Percentiles rank a stretch among this genome's conserved stretches.
Conservation (phyloP, 768 basidiomycete species). For the Boletus tomentosulus region DNA sequence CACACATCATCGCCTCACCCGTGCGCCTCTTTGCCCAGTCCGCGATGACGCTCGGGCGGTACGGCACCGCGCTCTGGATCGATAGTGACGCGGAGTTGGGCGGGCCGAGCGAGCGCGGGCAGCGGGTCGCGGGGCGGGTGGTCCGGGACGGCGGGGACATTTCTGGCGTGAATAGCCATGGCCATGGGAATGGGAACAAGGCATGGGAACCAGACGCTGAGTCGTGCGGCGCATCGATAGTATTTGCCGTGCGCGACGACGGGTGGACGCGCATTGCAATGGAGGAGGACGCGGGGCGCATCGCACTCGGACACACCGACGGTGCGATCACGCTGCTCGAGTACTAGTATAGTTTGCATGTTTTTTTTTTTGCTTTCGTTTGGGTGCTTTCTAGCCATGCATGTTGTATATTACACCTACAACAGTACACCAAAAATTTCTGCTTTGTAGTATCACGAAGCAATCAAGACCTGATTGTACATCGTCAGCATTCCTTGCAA, state of each 20-base stretch:
- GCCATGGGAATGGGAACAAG: not conserved
- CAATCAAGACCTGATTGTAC: slow-evolving; percentile 48
- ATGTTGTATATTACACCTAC: not conserved
- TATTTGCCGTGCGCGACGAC: slow-evolving; percentile 43
- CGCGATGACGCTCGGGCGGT: slow-evolving; percentile 49
- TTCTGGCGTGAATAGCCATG: too few species aligned
- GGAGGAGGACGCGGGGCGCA: slow-evolving; percentile 35
- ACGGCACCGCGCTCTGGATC: slow-evolving; percentile 64
- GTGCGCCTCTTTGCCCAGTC: slow-evolving; percentile 53
- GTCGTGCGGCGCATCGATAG: slow-evolving; percentile 23
- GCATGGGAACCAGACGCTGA: not conserved
- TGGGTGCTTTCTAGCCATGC: not conserved
- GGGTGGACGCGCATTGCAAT: slow-evolving; percentile 46
- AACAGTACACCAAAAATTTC: not conserved
- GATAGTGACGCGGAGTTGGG: slow-evolving; percentile 56
- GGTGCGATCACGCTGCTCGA: slow-evolving; percentile 51
- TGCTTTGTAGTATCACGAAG: slow-evolving; percentile 24
- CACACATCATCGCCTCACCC: slow-evolving; percentile 48
- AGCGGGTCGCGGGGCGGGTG: slow-evolving; percentile 52
- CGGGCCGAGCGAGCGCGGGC: slow-evolving; percentile 43
- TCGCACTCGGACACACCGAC: slow-evolving; percentile 34
- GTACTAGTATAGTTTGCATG: slow-evolving; percentile 43
- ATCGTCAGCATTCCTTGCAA: not conserved
- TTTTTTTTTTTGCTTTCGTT: not conserved
- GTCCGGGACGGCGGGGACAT: slow-evolving; percentile 3